Conservation (phyloP, 2,329 filamentous ascomycete species). For the Zarea fungicola region DNA sequence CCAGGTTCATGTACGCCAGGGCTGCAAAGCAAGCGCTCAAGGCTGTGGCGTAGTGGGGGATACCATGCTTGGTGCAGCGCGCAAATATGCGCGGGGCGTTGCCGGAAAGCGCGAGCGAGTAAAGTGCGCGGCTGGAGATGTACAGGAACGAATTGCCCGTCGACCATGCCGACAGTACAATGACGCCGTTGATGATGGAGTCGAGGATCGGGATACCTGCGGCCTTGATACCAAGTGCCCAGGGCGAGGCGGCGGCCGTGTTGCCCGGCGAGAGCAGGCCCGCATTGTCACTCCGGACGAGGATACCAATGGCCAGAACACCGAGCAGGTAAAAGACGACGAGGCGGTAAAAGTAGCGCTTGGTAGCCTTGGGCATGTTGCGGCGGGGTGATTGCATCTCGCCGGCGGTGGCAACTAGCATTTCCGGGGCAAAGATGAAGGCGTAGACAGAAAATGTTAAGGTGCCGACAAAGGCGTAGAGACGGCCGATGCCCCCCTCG, state of each 20-base stretch:
- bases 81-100: conserved; percentile 36
- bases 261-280: conserved; percentile 30
- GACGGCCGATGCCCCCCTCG: conserved; percentile 43
- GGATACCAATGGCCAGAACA: conserved; percentile 26
- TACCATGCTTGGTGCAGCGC: conserved; percentile 19
- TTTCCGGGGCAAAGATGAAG: conserved; percentile 24
- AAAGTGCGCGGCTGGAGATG: conserved; percentile 40
- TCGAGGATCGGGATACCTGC: conserved; percentile 40
- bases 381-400: conserved; percentile 28
- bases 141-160: conserved; percentile 51
- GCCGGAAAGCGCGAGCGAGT: conserved; percentile 36
- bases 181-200: conserved; percentile 49
- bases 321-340: conserved; percentile 22
- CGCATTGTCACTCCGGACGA: conserved; percentile 25
- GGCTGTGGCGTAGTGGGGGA: conserved; percentile 21
- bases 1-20: conserved; percentile 57
- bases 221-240: conserved; percentile 46
- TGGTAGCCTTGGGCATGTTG: conserved; percentile 27
- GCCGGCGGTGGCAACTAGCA: conserved; percentile 25
- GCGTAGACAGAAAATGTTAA: conserved; percentile 14
- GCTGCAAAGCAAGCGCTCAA: conserved; percentile 38
- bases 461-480: conserved; percentile 44
- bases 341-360: conserved; percentile 25
- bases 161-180: conserved; percentile 51
- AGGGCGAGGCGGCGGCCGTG: conserved; percentile 42